Evolutionary conservation across 305 asterid genomes (phyloP).

Genomic region (Fraxinus angustifolia): DNA sequence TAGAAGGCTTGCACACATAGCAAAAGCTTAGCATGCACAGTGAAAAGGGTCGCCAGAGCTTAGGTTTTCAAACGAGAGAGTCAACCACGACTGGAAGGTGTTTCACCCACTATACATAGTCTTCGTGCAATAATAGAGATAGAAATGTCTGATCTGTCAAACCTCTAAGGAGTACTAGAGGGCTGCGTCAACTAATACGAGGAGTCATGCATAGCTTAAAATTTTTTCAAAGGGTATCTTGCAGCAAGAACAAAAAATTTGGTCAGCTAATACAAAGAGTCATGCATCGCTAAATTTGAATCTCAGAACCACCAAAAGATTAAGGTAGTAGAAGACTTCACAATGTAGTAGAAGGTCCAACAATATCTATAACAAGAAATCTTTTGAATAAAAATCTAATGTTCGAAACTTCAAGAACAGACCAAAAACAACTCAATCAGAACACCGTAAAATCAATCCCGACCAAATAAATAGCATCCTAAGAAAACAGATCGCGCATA

Average conservation of each 20-base stretch:
- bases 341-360: not conserved
- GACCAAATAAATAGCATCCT: not conserved
- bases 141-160: not conserved
- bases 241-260: not conserved
- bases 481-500: not conserved
- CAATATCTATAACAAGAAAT: not conserved
- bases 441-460: not conserved
- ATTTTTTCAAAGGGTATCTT: not conserved
- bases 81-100: not conserved
- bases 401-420: not conserved
- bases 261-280: not conserved
- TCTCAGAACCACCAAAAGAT: not conserved
- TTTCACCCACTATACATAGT: not conserved
- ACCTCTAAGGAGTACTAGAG: not conserved
- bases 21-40: not conserved
- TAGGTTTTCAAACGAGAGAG: not conserved
- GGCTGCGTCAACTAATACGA: not conserved
- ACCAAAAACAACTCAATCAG: not conserved
- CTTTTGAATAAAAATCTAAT: not conserved
- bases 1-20: not conserved
- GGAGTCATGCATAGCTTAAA: not conserved
- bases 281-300: not conserved
- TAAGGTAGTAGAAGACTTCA: not conserved
- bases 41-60: not conserved
- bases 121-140: not conserved